Conservation (phyloP, 768 basidiomycete genomes). For the Russula ochroleuca region DNA sequence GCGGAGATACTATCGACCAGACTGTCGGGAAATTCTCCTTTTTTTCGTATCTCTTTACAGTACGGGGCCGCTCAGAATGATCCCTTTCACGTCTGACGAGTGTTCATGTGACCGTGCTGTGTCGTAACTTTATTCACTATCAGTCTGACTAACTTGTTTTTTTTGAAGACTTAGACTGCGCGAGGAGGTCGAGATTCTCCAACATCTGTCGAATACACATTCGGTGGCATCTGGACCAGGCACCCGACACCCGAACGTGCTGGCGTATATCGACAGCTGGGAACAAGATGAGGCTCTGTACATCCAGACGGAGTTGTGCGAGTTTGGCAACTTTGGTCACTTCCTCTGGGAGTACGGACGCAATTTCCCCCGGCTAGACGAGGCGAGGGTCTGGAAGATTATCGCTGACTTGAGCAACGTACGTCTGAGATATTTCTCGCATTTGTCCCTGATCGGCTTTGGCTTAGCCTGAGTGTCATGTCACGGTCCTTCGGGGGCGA, state of each 20-base stretch:
- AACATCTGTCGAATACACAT: conserved; percentile 53
- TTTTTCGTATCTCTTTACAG: neutral
- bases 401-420: conserved; percentile 85
- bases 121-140: conserved; percentile 5
- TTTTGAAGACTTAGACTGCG: conserved; percentile 67
- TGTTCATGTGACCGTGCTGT: neutral
- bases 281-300: conserved; percentile 84
- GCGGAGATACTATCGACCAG: neutral
- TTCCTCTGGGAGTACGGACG: conserved; percentile 93
- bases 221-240: conserved; percentile 32
- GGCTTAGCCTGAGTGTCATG: conserved; percentile 26
- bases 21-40: neutral
- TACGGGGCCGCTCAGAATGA: neutral
- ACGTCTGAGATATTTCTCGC: conserved; percentile 36
- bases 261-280: conserved; percentile 92
- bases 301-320: conserved; percentile 94
- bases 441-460: conserved; percentile 28
- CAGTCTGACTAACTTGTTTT: neutral
- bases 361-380: conserved; percentile 78
- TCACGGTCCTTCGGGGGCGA: neutral
- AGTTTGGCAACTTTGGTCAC: conserved; percentile 82
- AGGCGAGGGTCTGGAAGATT: conserved; percentile 95
- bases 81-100: neutral
- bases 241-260: conserved; percentile 69
- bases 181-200: conserved; percentile 91